Base-by-base conservation (phyloP, 2,329 filamentous ascomycete genomes). In the Trichothecium roseum region DNA sequence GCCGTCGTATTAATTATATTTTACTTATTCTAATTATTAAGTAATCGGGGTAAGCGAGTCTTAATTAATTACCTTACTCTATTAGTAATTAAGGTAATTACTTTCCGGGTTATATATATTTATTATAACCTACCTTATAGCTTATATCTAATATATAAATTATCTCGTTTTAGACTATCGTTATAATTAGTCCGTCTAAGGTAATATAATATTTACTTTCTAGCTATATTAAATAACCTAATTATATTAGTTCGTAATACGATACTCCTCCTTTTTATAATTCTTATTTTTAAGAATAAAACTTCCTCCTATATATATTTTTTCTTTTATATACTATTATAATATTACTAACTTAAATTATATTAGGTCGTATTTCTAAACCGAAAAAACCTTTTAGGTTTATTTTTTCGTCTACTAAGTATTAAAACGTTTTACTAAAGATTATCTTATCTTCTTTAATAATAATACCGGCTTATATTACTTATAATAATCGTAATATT, bases 391-490 rank as follows among this genome's bases (percentile, higher is more conserved):
- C 13, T 34, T 22, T 24, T 6, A 24, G 10, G 20, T 6, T 24
- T 24, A 24, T 24, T 24, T 6, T 10, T 24, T 24, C 10, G 6
- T 24, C 20, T 6, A 24, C 10, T 7, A n/a, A 30, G n/a, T 30
- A 30, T 30, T 30, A 14, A 7, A 30, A 30, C 8, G 8, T 30
- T 6, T 30, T 30, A 14, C 8, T 17, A 30, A 14, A 8, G 5
- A 17, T 17, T 30, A 30, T 17, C n/a, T n/a, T 30, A 7, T 6
- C 28, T 30, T 30, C n/a, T 7, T n/a, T 30, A 30, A 8, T 30
- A 30, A 30, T 30, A 30, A 30, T 14, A 30, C n/a, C n/a, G n/a
- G 28, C 15, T 30, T 34, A 34, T 16, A 22, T 34, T 15, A 14
- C 12, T n/a, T 34, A 22, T 22, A 22, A 24, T 6, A 22, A 24